Evolutionary conservation across 768 basidiomycete species (phyloP).

Genomic region (Boletus barrowsii): DNA sequence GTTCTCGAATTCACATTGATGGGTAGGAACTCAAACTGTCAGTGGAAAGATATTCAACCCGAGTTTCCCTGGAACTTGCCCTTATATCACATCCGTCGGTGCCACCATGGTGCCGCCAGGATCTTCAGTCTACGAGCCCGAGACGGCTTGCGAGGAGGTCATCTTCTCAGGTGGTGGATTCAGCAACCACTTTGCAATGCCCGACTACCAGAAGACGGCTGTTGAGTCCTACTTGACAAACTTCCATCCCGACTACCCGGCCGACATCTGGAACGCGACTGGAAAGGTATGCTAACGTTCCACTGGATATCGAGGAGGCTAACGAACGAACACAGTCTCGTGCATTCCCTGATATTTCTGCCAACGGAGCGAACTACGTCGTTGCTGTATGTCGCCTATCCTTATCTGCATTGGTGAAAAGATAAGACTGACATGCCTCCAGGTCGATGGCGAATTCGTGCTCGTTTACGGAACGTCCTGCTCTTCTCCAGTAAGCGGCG

Average conservation of each 20-base stretch:
- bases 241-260: constrained; percentile 26
- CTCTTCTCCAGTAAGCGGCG: constrained; percentile 30
- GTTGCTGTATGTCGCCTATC: constrained; percentile 6
- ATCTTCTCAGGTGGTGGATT: constrained; percentile 44
- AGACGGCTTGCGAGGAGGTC: constrained; percentile 44
- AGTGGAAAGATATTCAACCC: constrained; percentile 54
- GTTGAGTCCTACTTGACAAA: constrained; percentile 32
- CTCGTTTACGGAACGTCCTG: constrained; percentile 34
- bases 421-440: too few species aligned
- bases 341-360: constrained; percentile 37
- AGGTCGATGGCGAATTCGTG: constrained; percentile 26
- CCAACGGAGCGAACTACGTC: constrained; percentile 34
- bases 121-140: constrained; percentile 39
- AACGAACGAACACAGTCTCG: constrained; percentile 28
- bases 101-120: constrained; percentile 38
- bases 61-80: constrained; percentile 46
- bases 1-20: background rate
- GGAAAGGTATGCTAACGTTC: constrained; percentile 4
- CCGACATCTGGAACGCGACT: constrained; percentile 27
- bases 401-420: too few species aligned
- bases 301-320: background rate
- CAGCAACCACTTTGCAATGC: constrained; percentile 41
- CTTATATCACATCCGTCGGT: constrained; percentile 52
- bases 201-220: constrained; percentile 38
- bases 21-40: constrained; percentile 20